Conservation (phyloP, 805 yeast species). For the Lipomyces kockii region DNA sequence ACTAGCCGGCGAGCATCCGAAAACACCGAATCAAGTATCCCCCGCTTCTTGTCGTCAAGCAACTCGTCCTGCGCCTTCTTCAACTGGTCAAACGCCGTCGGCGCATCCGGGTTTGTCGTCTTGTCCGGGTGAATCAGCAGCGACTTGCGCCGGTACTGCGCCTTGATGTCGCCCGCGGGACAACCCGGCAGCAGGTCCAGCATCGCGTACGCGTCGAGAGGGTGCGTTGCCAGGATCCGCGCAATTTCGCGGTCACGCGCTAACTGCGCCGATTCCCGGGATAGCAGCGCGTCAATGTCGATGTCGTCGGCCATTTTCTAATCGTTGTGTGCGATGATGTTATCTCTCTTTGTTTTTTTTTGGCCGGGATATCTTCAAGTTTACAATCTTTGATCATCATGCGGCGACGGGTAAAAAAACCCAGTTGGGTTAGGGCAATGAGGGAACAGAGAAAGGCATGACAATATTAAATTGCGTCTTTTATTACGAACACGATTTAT, state of each 20-base stretch:
- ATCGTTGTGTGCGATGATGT: too few relatives aligned
- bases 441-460: too few relatives aligned
- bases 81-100: conserved; percentile 64
- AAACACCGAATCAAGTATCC: conserved; percentile 52
- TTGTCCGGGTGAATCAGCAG: conserved; percentile 73
- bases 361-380: too few relatives aligned
- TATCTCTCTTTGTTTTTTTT: too few relatives aligned
- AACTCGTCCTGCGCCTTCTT: conserved; percentile 58
- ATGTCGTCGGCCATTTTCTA: too few relatives aligned
- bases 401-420: too few relatives aligned
- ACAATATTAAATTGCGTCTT: too few relatives aligned
- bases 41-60: conserved; percentile 48
- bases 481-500: not conserved
- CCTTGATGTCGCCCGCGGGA: conserved; percentile 50
- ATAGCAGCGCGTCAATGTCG: conserved; percentile 41
- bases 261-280: conserved; percentile 40
- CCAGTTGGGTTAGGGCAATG: not conserved
- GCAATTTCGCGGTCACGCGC: conserved; percentile 58
- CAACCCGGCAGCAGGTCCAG: conserved; percentile 54
- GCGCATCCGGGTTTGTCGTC: conserved; percentile 58
- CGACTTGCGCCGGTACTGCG: conserved; percentile 61
- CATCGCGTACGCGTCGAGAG: conserved; percentile 60
- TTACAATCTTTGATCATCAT: too few relatives aligned
- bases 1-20: conserved; percentile 51
- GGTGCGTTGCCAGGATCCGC: conserved; percentile 55